Base-by-base conservation (phyloP, 768 basidiomycete species). In the Psilocybe tampanensis region DNA sequence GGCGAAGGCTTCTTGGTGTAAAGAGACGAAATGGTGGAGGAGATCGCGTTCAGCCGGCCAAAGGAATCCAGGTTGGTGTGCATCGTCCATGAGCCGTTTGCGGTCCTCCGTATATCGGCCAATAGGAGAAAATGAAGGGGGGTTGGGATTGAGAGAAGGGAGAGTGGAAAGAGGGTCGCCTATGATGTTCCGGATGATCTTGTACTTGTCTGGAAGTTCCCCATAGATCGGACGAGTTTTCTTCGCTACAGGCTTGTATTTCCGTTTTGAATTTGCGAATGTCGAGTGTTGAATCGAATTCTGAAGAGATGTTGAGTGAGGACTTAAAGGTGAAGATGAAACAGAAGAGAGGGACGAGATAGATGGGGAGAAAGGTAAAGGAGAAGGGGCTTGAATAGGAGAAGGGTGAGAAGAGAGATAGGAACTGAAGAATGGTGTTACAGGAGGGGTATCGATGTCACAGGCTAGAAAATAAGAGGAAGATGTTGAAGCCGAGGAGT, bases 1-100 rank as follows among this genome's bases (percentile, higher is more conserved):
- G 0, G 78, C 75, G 33, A 82, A 74, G 0, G 56, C 74, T 0
- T 59, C 8, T 23, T 78, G 61, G 3, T 76, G 69, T 15, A 54
- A 19, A 18, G 50, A 60, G 54, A 80, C 62, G 2, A 76, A 45
- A n/a, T 75, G 63, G 26, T 75, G 67, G 0, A 72, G 22, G 3
- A 79, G 55, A 8, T 64, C 64, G 3, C 58, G 55, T 44, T 78
- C 76, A 19, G 72, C 70, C 0, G 64, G 61, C 63, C 53, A 69
- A 0, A 80, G 66, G 51, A 78, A 79, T 1, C 51, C 59, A 0
- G 44, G 26, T 3, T 63, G 50, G 5, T 60, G 59, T 2, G 68
- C 44, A 0, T 52, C 52, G 0, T 61, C 59, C 13, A 52, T 24
- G 18, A 21, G 51, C 36, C 42, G 21, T 29, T 55, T 65, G 2